Evolutionary conservation across 2,329 filamentous ascomycete genomes (phyloP).

Genomic region (Ustulina deusta): DNA sequence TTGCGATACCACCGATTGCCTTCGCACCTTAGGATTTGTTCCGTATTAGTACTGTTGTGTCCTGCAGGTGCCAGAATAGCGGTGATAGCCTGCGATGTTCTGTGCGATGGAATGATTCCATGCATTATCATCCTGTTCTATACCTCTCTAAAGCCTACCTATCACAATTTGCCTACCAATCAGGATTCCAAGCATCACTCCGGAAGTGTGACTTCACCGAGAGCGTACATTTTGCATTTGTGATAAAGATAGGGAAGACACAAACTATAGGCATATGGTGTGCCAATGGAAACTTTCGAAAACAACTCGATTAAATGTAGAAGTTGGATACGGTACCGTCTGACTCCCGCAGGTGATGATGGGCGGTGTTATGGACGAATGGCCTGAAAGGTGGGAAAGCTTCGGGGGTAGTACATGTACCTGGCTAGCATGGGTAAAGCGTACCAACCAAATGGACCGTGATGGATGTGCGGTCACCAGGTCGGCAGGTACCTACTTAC

Average conservation of each 20-base stretch:
- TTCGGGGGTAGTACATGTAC: too few species aligned
- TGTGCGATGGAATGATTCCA: slow-evolving; percentile 29
- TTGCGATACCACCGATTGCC: slow-evolving; percentile 33
- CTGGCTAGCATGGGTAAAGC: too few species aligned
- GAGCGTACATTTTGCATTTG: slow-evolving; percentile 26
- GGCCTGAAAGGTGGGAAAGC: not conserved
- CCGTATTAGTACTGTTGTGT: slow-evolving; percentile 3
- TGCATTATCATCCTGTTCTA: slow-evolving; percentile 16
- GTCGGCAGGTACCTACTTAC: not conserved
- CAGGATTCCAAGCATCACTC: slow-evolving; percentile 11
- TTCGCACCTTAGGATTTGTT: slow-evolving; percentile 1
- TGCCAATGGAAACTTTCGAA: not conserved
- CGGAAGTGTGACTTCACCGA: slow-evolving; percentile 27
- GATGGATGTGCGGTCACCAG: too few species aligned
- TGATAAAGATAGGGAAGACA: slow-evolving; percentile 9
- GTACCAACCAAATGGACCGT: too few species aligned
- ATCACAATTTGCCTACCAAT: slow-evolving; percentile 28
- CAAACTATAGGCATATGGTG: not conserved
- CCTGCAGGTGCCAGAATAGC: slow-evolving; percentile 24
- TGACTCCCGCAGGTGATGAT: too few species aligned
- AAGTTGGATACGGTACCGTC: not conserved
- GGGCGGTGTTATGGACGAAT: not conserved
- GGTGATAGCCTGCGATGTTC: slow-evolving; percentile 15
- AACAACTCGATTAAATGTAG: not conserved
- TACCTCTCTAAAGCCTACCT: not conserved